Evolutionary conservation across 2,329 filamentous ascomycete species (phyloP), one percentile per base, ranked within the genome.

Genomic region (Paraphoma chrysanthemicola): DNA sequence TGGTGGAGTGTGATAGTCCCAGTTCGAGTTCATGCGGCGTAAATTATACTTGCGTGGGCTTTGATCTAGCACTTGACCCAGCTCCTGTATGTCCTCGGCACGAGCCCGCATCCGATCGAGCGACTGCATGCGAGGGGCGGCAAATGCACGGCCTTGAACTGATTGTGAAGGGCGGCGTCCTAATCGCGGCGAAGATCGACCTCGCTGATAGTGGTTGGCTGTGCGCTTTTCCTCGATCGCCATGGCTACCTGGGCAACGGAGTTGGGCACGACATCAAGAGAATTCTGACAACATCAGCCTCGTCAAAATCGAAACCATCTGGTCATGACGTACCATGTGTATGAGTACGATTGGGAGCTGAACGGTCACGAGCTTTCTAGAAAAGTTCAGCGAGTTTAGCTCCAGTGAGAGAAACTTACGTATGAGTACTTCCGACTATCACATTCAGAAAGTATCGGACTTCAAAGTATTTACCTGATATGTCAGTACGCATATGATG

Each of bases 311-410:
- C 7, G 3, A 4, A 29, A 16, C 14, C 3, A 42, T 2, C 10
- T 3, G n/a, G 2, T n/a, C 16, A 12, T 33, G n/a, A 65, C 60
- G 28, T 49, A 79, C 78, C 78, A 85, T 85, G 62, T 85, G 83
- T 39, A 86, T 83, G 49, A 86, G 76, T 3, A 83, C 83, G 51
- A 86, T 82, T 4, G 83, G 83, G 43, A 85, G 68, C 59, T 85
- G 83, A 6, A 86, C 79, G 8, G 79, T 79, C 17, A 85, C 77
- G n/a, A 80, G 66, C 66, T 82, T 85, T 53, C 78, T 80, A 48
- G 3, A 44, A 16, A 14, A 31, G n/a, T 42, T 73, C 47, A 75
- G 68, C 43, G 44, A 46, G 23, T n/a, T 42, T 48, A 48, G 23
- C 10, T 30, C 36, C 23, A 47, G 16, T 6, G 6, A 7, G 8